Conservation (phyloP, 139 green algal species). For the Mesotaenium endlicherianum region DNA sequence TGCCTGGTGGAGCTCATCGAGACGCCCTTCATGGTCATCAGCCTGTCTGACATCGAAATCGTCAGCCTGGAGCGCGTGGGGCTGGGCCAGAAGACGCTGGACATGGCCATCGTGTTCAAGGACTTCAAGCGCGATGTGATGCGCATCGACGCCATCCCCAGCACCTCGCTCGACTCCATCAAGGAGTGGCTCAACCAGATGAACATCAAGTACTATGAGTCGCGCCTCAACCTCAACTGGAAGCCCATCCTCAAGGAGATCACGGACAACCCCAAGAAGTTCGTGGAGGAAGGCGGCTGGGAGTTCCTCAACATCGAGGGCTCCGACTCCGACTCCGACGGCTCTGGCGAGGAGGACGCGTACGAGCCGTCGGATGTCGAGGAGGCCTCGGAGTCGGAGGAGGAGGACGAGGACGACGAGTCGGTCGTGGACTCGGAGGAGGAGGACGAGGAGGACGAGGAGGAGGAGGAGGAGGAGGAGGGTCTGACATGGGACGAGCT, state of each 20-base stretch:
- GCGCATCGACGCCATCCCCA: conserved; percentile 86
- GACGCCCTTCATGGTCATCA: conserved; percentile 89
- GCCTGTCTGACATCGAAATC: conserved; percentile 80
- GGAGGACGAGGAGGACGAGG: conserved; percentile 29
- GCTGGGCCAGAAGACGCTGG: conserved; percentile 97
- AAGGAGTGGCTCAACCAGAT: conserved; percentile 88
- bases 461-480: conserved; percentile 35
- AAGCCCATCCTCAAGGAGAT: conserved; percentile 96
- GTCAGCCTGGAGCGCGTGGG: conserved; percentile 97
- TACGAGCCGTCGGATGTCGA: conserved; percentile 43
- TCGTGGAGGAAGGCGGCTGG: conserved; percentile 90
- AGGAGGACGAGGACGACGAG: conserved; percentile 35
- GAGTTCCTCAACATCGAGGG: conserved; percentile 92
- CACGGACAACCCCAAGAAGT: conserved; percentile 81
- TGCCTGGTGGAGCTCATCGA: conserved; percentile 96
- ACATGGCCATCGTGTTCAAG: conserved; percentile 98
- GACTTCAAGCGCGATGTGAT: conserved; percentile 52
- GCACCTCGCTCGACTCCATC: conserved; percentile 86
- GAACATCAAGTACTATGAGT: conserved; percentile 97
- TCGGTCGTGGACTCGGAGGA: conserved; percentile 37
- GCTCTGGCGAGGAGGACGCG: conserved; percentile 9
- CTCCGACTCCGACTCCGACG: conserved; percentile 12
- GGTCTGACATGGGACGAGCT: conserved; percentile 36
- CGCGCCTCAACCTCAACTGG: conserved; percentile 96
- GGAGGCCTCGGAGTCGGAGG: conserved; percentile 16